These are phyloP conservation scores for Eragrostis curvula DNA, from an alignment of 176 grass and related monocot genomes.

Conservation along the genomic window DNA sequence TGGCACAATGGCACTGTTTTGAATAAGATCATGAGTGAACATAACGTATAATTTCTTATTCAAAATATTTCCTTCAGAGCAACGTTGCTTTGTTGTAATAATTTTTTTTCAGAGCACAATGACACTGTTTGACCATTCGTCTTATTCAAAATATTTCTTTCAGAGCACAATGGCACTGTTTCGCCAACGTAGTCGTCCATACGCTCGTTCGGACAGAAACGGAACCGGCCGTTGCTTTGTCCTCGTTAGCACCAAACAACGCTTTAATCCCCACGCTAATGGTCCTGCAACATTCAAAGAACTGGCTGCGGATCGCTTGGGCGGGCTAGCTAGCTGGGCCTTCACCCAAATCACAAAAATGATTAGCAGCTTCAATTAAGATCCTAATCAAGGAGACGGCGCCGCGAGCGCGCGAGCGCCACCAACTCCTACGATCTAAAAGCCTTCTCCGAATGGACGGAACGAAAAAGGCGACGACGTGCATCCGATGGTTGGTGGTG, in stretches of 20 bases:
- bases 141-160: no score
- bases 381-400: conserved; percentile 6
- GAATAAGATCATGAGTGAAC: no score
- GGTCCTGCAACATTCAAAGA: conserved; percentile 4
- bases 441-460: not conserved
- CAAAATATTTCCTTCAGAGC: no score
- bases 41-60: no score
- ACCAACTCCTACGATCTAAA: not conserved
- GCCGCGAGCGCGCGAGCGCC: not conserved
- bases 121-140: no score
- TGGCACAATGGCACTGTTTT: no score
- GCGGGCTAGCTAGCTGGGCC: no score
- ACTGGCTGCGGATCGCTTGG: not conserved
- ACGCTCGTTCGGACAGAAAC: not conserved
- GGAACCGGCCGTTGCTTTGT: conserved; percentile 11
- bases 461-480: not conserved
- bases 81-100: no score
- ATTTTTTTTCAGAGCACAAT: no score
- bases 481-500: conserved; percentile 49
- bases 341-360: not conserved
- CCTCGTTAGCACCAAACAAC: conserved; percentile 4
- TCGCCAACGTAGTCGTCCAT: not conserved
- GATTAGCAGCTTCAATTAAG: conserved; percentile 31
- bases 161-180: not conserved
- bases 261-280: not conserved